Evolutionary conservation across 495 filamentous ascomycete genomes (phyloP).

Genomic region (Tuber indicum): DNA sequence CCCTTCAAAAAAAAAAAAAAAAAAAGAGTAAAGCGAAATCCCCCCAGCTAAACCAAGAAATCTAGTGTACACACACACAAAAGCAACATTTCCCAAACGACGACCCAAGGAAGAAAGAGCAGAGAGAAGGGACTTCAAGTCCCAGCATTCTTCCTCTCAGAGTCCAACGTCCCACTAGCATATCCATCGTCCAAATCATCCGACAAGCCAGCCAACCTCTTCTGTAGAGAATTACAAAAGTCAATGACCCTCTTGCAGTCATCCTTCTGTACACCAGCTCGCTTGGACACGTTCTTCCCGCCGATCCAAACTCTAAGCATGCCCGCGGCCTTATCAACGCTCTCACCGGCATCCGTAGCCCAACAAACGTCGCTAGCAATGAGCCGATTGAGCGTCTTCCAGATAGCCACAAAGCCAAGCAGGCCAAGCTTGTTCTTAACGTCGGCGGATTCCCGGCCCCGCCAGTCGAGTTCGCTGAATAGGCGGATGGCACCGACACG

Average conservation of each 20-base stretch:
- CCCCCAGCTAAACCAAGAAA: not conserved
- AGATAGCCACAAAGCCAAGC: slow-evolving; percentile 70
- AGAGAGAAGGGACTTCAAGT: not conserved
- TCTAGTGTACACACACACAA: not conserved
- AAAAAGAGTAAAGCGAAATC: not conserved
- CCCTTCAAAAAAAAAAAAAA: not conserved
- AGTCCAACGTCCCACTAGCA: slow-evolving; percentile 17
- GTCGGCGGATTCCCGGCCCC: slow-evolving; percentile 9
- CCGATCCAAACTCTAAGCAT: slow-evolving; percentile 54
- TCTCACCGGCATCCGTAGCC: slow-evolving; percentile 46
- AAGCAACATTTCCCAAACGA: not conserved
- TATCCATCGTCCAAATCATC: slow-evolving; percentile 40
- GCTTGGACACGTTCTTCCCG: slow-evolving; percentile 43
- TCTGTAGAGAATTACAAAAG: slow-evolving; percentile 37
- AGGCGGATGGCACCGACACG: slow-evolving; percentile 45
- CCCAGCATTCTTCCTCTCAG: slow-evolving; percentile 1
- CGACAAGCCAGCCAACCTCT: slow-evolving; percentile 31
- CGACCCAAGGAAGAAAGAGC: not conserved
- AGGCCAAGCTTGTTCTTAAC: slow-evolving; percentile 51
- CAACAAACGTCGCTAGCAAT: slow-evolving; percentile 52
- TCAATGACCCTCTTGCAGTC: slow-evolving; percentile 49
- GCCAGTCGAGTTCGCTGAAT: slow-evolving; percentile 46
- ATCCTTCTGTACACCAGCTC: slow-evolving; percentile 46
- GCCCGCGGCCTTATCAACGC: slow-evolving; percentile 52
- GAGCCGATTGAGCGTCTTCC: slow-evolving; percentile 58